phyloP scores from a whole-genome alignment of 257 asterid species.

The Solanum bukasovii region DNA sequence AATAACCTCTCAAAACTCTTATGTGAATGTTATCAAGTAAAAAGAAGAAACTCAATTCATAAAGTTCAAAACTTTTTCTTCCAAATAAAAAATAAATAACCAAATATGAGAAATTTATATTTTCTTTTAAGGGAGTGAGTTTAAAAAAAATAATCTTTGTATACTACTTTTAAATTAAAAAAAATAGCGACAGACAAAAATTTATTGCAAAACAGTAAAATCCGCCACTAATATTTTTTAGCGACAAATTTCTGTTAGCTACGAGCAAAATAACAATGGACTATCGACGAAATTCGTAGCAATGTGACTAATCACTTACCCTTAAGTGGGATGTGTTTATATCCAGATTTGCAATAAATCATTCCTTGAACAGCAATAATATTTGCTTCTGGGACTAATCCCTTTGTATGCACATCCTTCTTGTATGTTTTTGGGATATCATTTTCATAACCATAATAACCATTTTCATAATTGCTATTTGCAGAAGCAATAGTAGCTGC shows the following conservation, averaged over 20 bases:
- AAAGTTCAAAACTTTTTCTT: not conserved
- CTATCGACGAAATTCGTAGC: not conserved
- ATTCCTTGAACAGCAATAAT: slow-evolving; percentile 38
- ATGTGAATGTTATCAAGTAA: not conserved
- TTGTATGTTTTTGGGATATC: slow-evolving; percentile 8
- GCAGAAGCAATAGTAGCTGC: slow-evolving; percentile 9
- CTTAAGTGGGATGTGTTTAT: slow-evolving; percentile 32
- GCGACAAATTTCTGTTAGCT: no score
- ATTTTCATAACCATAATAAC: slow-evolving; percentile 8
- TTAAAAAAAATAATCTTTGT: no score
- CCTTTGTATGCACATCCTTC: not conserved
- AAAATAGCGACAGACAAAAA: not conserved
- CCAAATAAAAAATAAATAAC: not conserved
- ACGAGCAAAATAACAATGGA: no score
- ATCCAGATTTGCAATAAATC: slow-evolving; percentile 37
- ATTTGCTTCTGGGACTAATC: slow-evolving; percentile 3
- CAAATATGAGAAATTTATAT: not conserved
- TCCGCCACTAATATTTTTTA: not conserved
- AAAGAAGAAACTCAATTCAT: not conserved
- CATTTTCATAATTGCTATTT: not conserved
- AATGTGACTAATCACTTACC: slow-evolving; percentile 12
- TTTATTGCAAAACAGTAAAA: no score
- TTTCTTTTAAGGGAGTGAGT: not conserved
- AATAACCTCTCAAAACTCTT: no score
- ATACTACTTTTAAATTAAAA: no score